Percentiles rank a stretch among this genome's conserved stretches.
Conservation (phyloP, 176 grass and related monocot species). For the Echinochloa phyllopogon region DNA sequence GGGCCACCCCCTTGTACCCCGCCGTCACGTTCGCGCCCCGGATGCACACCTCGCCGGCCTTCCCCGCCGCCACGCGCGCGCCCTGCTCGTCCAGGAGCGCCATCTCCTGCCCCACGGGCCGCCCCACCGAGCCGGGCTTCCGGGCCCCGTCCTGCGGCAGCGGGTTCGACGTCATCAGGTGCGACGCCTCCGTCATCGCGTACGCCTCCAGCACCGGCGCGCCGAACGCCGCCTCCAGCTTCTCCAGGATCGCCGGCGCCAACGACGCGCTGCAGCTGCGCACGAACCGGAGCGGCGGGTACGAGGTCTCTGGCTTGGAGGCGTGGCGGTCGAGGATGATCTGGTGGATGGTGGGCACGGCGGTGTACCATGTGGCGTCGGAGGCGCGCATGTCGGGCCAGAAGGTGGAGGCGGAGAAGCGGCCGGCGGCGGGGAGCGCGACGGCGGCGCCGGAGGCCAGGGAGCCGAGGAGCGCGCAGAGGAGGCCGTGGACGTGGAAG, state of each 20-base stretch:
- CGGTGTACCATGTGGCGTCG: slow-evolving; percentile 85
- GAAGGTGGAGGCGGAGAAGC: slow-evolving; percentile 90
- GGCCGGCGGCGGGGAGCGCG: slow-evolving; percentile 56
- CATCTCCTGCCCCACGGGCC: slow-evolving; percentile 76
- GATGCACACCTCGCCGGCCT: slow-evolving; percentile 84
- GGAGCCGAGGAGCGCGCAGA: slow-evolving; percentile 64
- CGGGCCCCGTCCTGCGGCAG: slow-evolving; percentile 61
- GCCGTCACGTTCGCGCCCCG: slow-evolving; percentile 72
- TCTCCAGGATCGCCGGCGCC: slow-evolving; percentile 69
- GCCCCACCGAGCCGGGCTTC: slow-evolving; percentile 69
- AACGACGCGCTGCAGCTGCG: slow-evolving; percentile 97
- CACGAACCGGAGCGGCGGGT: slow-evolving; percentile 77
- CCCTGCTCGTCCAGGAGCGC: slow-evolving; percentile 71
- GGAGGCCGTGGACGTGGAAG: slow-evolving; percentile 92
- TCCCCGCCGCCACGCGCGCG: background rate
- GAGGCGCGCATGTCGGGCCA: slow-evolving; percentile 79
- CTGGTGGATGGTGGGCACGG: slow-evolving; percentile 93
- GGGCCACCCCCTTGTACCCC: slow-evolving; percentile 75
- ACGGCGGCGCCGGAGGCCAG: slow-evolving; percentile 72
- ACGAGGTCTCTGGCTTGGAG: slow-evolving; percentile 38
- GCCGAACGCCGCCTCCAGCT: slow-evolving; percentile 65
- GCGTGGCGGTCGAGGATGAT: slow-evolving; percentile 86
- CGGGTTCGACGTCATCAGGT: slow-evolving; percentile 88
- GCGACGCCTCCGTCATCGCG: slow-evolving; percentile 93
- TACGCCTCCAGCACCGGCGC: slow-evolving; percentile 91